A percentile compares a stretch with the other conserved stretches of the same genome.
Evolutionary conservation across 208 protist species (phyloP).

Genomic region (Acanthamoeba sp.): DNA sequence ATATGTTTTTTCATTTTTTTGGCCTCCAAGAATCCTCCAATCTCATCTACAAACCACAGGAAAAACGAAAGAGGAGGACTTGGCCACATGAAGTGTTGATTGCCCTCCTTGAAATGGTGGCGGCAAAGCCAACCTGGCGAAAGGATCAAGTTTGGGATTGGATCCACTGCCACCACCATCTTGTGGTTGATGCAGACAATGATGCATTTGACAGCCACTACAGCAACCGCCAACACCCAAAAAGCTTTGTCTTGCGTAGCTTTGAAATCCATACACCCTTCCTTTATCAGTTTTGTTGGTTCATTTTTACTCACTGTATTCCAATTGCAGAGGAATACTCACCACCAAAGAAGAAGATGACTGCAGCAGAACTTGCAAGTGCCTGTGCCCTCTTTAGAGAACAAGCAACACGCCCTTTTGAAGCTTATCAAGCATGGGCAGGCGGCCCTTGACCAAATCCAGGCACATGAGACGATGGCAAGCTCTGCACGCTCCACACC

Average conservation of each 20-base stretch:
- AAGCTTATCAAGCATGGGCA: background rate
- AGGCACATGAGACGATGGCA: background rate
- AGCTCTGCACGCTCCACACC: background rate
- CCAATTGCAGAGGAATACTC: background rate
- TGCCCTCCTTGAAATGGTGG: no score
- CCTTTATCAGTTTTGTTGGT: no score
- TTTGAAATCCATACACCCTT: no score
- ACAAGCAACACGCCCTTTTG: slow-evolving; percentile 1
- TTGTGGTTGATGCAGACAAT: no score
- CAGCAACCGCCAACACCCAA: no score
- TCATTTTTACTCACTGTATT: no score
- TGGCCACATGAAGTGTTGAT: no score
- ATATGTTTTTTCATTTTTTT: slow-evolving; percentile 13
- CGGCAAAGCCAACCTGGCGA: no score
- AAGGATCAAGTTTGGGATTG: no score
- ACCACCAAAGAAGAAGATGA: background rate
- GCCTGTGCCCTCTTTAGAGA: background rate
- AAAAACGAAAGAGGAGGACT: slow-evolving; percentile 4
- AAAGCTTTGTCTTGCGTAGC: no score
- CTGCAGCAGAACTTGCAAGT: background rate
- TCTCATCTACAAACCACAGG: background rate
- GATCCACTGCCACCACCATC: no score
- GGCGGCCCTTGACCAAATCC: background rate
- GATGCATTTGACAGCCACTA: no score
- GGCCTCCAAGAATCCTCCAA: background rate